These are phyloP conservation scores for Macrophomina pseudophaseolina DNA, from an alignment of 2,329 filamentous ascomycete species.

Conservation along the genomic window DNA sequence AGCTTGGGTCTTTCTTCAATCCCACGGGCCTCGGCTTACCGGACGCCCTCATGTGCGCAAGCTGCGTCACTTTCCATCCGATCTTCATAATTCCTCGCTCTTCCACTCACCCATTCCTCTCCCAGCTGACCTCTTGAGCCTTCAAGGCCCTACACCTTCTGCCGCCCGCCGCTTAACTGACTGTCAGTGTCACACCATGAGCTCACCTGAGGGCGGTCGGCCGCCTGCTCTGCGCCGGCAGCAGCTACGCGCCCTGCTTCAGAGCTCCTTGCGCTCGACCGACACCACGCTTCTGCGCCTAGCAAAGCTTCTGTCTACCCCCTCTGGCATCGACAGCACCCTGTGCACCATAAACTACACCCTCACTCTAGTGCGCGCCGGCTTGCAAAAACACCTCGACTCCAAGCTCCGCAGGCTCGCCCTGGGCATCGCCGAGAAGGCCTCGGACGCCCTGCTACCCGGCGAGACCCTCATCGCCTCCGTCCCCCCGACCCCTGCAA, in stretches of 20 bases:
- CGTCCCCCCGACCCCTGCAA: constrained; percentile 40
- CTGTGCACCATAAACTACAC: constrained; percentile 53
- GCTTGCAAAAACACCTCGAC: constrained; percentile 45
- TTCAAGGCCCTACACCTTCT: too few species aligned
- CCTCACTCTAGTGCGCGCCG: constrained; percentile 47
- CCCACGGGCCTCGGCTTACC: constrained; percentile 9
- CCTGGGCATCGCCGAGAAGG: constrained; percentile 41
- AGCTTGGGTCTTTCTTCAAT: background rate
- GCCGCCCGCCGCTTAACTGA: background rate
- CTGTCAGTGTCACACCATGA: background rate
- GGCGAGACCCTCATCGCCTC: constrained; percentile 48
- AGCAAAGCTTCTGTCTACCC: constrained; percentile 45
- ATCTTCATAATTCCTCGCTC: background rate
- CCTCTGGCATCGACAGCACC: constrained; percentile 46
- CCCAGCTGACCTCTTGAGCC: background rate
- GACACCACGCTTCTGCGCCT: constrained; percentile 43
- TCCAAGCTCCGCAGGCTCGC: constrained; percentile 43
- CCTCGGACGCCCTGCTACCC: constrained; percentile 45
- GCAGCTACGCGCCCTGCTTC: constrained; percentile 28
- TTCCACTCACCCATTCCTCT: background rate
- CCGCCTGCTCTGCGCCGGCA: constrained; percentile 13
- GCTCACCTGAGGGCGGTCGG: background rate
- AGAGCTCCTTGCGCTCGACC: constrained; percentile 32
- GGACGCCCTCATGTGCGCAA: background rate
- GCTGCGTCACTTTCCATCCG: background rate